Conservation (phyloP, 75 land plant genomes). For the Azolla pinnata region DNA sequence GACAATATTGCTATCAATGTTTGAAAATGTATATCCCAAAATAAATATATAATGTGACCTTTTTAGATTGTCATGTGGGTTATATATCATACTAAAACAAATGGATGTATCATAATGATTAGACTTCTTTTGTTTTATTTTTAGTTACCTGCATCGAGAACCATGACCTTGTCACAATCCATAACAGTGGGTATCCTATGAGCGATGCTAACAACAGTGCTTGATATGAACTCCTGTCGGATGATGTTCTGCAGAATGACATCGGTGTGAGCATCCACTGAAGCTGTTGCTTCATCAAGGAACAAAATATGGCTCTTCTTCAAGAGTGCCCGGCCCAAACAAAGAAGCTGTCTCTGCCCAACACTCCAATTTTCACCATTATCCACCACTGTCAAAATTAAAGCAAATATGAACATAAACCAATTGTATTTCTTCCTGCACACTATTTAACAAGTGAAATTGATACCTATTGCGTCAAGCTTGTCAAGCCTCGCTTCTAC, state of each 20-base stretch:
- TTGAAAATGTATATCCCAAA: background rate
- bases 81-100: background rate
- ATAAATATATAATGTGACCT: background rate
- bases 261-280: conserved; percentile 92
- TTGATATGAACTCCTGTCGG: conserved; percentile 53
- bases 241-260: conserved; percentile 70
- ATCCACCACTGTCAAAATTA: conserved; percentile 49
- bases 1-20: background rate
- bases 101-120: background rate
- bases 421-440: background rate
- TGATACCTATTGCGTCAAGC: conserved; percentile 4
- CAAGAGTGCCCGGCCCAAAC: conserved; percentile 76
- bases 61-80: background rate
- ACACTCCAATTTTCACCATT: conserved; percentile 99
- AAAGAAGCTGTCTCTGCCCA: conserved; percentile 88
- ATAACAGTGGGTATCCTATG: conserved; percentile 94
- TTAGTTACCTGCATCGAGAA: conserved; percentile 72
- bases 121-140: background rate
- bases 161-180: conserved; percentile 86
- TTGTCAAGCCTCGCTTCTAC: conserved; percentile 1
- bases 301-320: conserved; percentile 70
- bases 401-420: background rate
- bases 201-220: conserved; percentile 88
- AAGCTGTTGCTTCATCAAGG: conserved; percentile 95
- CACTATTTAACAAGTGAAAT: background rate